Evolutionary conservation across 2,329 filamentous ascomycete species (phyloP), one percentile per base, ranked within the genome.

Genomic region (Metarhizium album): DNA sequence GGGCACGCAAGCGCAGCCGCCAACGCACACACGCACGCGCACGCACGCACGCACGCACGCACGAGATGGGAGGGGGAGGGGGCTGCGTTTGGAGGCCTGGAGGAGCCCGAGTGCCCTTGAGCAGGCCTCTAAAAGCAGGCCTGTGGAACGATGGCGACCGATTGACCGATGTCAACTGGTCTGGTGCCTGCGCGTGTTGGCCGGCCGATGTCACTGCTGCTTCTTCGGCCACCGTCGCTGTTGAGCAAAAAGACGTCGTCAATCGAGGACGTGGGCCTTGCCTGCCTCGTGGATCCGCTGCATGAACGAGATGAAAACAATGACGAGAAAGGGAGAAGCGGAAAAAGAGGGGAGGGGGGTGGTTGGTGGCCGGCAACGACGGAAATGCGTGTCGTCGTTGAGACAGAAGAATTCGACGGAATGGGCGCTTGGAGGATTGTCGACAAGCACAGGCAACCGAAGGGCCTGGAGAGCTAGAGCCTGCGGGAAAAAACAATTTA

Each of bases 1-100:
- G 47, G 40, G 45, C 50, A 46, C 45, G 45, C 50, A 54, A 54
- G 50, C 52, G 52, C 52, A 52, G 52, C 50, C 52, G 53, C 53
- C 49, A 50, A 42, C 54, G 47, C 50, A 38, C 20, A 13, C 22
- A 43, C 16, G 38, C 38, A 22, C 38, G 23, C 48, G 18, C 50
- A 33, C 42, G 18, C 37, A 37, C 22, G 35, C 29, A 42, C 37
- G 33, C 24, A 13, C 40, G 13, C 20, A 43, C n/a, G 40, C 7
- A 43, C 20, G 14, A 3, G 14, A 20, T 7, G 37, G 6, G 16
- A 5, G 37, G n/a, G 11, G 16, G 47, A 38, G 31, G 22, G 33
- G 38, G 42, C 8, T 29, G 47, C 31, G 33, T 40, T 16, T 40
- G 37, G 14, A 13, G 33, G 14, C 33, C 14, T 40, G 37, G n/a